Evolutionary conservation across 768 basidiomycete species (phyloP).

Genomic region (Pilatotrama ljubarskyi): DNA sequence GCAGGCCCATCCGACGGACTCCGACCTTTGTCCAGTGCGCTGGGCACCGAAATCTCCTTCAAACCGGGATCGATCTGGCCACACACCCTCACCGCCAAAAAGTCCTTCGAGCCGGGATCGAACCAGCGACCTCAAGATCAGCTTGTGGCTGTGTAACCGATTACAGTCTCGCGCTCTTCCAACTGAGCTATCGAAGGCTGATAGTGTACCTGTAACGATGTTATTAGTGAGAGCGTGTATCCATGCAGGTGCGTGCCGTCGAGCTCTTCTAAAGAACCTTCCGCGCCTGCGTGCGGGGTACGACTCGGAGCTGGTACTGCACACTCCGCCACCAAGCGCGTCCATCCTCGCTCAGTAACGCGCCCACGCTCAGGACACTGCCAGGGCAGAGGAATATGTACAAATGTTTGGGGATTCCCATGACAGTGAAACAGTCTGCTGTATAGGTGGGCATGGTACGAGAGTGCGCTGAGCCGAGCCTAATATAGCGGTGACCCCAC

Average conservation of each 20-base stretch:
- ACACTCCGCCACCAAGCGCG: background rate
- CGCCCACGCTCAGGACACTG: background rate
- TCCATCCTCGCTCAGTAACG: background rate
- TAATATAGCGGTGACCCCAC: constrained; percentile 18
- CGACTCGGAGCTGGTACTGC: too few relatives aligned
- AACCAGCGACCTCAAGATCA: constrained; percentile 24
- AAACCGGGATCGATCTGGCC: too few relatives aligned
- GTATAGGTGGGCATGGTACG: constrained; percentile 15
- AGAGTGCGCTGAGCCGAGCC: constrained; percentile 10
- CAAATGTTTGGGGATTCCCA: constrained; percentile 12
- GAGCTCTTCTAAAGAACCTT: background rate
- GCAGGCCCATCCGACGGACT: too few relatives aligned
- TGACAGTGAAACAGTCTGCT: constrained; percentile 8
- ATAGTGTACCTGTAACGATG: background rate
- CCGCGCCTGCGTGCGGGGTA: background rate
- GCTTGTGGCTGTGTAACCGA: constrained; percentile 9
- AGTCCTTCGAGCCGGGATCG: constrained; percentile 25
- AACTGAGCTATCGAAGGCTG: constrained; percentile 26
- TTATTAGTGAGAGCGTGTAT: too few relatives aligned
- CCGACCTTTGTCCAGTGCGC: too few relatives aligned
- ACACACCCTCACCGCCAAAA: constrained; percentile 2
- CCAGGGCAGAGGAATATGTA: background rate
- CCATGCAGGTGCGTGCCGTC: background rate
- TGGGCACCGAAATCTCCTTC: too few relatives aligned
- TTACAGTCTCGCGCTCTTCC: constrained; percentile 27